phyloP scores from a whole-genome alignment of 768 basidiomycete genomes.

The Mycena amicta region DNA sequence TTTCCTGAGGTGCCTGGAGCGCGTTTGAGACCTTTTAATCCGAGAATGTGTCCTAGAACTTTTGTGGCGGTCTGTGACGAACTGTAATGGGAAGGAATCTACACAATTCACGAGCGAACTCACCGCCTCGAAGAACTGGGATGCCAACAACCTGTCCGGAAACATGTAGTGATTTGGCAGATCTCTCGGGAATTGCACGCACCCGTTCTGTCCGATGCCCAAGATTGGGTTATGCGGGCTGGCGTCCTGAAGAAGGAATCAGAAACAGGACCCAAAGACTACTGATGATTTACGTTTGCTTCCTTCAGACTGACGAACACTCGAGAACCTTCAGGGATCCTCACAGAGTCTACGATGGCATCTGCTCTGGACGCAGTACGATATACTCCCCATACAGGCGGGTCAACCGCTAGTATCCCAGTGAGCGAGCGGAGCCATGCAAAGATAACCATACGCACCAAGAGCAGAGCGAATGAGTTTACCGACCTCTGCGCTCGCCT shows the following conservation, averaged over 20 bases:
- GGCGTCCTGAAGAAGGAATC: slow-evolving; percentile 23
- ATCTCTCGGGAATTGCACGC: not conserved
- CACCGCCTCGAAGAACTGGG: slow-evolving; percentile 44
- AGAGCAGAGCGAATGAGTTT: slow-evolving; percentile 51
- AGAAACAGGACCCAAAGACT: not conserved
- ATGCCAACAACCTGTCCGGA: slow-evolving; percentile 33
- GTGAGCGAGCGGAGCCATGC: not conserved
- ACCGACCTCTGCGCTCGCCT: slow-evolving; percentile 37
- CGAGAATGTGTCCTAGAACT: slow-evolving; percentile 48
- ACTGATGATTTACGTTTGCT: slow-evolving; percentile 43
- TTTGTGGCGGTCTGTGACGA: slow-evolving; percentile 42
- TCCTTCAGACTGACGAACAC: slow-evolving; percentile 39
- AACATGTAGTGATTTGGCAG: slow-evolving; percentile 4
- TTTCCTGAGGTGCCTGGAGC: slow-evolving; percentile 41
- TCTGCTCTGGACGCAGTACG: slow-evolving; percentile 35
- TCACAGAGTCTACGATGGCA: slow-evolving; percentile 26
- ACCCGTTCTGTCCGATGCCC: slow-evolving; percentile 35
- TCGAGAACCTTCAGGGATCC: slow-evolving; percentile 32
- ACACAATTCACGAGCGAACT: slow-evolving; percentile 8
- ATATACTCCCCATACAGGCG: slow-evolving; percentile 45
- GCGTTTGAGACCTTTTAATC: slow-evolving; percentile 41
- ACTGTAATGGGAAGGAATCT: not conserved
- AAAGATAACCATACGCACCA: slow-evolving; percentile 30
- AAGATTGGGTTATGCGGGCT: slow-evolving; percentile 34
- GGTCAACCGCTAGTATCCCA: slow-evolving; percentile 30